Evolutionary conservation across 805 yeast genomes (phyloP).

Genomic region (Candida chauliodis): DNA sequence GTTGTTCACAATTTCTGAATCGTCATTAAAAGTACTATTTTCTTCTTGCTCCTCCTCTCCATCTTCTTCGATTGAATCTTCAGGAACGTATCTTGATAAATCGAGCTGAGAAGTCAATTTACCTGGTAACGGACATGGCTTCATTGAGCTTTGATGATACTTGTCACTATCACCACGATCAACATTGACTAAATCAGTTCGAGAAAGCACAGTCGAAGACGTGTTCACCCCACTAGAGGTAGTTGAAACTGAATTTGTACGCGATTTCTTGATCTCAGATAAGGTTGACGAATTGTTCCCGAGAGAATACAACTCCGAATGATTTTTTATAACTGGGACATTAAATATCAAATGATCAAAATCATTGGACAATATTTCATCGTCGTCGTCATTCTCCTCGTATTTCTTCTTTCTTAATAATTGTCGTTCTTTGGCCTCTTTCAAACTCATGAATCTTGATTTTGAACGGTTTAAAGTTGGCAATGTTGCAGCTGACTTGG

Average conservation of each 20-base stretch:
- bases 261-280: background rate
- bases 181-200: constrained; percentile 21
- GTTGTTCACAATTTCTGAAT: constrained; percentile 31
- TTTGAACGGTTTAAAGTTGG: constrained; percentile 30
- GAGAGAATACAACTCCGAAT: constrained; percentile 26
- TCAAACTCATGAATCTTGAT: constrained; percentile 29
- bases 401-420: constrained; percentile 35
- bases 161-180: constrained; percentile 16
- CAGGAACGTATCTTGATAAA: constrained; percentile 8
- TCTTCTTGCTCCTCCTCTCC: constrained; percentile 12
- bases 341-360: constrained; percentile 37
- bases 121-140: constrained; percentile 31
- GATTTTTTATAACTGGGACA: constrained; percentile 39
- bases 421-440: constrained; percentile 37
- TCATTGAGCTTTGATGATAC: constrained; percentile 11
- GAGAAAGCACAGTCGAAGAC: constrained; percentile 16
- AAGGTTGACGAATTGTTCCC: constrained; percentile 10
- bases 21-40: constrained; percentile 19
- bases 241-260: background rate
- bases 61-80: constrained; percentile 17
- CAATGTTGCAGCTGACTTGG: constrained; percentile 13
- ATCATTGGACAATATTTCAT: constrained; percentile 35
- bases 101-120: constrained; percentile 16
- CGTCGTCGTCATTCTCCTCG: constrained; percentile 41
- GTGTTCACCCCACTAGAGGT: background rate